Evolutionary conservation across 306 rosid species (phyloP), one percentile per base, ranked within the genome.

Genomic region (Crotalaria pallida): DNA sequence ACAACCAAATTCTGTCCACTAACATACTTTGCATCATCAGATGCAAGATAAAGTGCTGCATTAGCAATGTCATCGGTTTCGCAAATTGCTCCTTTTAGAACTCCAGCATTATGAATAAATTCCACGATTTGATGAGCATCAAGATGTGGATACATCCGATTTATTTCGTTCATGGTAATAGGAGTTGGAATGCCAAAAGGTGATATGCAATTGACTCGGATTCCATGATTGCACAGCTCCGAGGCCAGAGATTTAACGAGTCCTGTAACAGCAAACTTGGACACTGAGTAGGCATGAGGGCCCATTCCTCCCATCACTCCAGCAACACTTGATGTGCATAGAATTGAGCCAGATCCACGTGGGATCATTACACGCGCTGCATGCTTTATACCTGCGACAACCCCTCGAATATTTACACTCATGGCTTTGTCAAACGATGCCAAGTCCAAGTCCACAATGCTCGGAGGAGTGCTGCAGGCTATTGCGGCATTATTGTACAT

Each of bases 331-430:
- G 92, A 94, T 9, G 98, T 94, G 72, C 97, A 88, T 4, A 94
- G 85, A 77, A 90, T 87, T 21, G 90, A 87, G n/a, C 98, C 97
- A 0, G 78, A 8, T 67, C 67, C 67, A 1, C 67, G 80, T 0
- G 97, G 98, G 74, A 88, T 84, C 97, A 90, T 94, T 23, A 87
- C 96, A 3, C 90, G 88, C 0, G 97, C 78, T 0, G 96, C 98
- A 2, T 94, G 98, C 56, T 94, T 90, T 45, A 90, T 82, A 61
- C 98, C 95, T 0, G 87, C 88, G 40, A 94, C 12, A 38, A 84
- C 87, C 7, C 96, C 96, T 1, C 91, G 83, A 8, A 94, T 88
- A 6, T 94, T 94, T 58, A 88, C 73, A 61, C 21, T 77, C 87
- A 90, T 90, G 69, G 86, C 77, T 64, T 64, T 77, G 52, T 90